These are phyloP conservation scores for Sphenostylis stenocarpa DNA, from an alignment of 306 rosid species.

Conservation along the genomic window DNA sequence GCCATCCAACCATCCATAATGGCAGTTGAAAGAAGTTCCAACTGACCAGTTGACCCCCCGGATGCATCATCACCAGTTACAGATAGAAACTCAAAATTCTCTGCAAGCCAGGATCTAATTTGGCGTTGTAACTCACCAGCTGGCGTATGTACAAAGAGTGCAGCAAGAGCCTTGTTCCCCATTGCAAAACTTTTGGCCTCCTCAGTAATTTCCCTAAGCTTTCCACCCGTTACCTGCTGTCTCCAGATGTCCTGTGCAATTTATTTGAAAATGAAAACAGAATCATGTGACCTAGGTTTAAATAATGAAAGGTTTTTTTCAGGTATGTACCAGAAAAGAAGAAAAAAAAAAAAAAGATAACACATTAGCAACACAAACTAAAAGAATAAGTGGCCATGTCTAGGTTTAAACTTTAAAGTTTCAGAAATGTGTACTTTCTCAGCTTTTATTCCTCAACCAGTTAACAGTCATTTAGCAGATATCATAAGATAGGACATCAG, in stretches of 20 bases:
- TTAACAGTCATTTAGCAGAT: conserved; percentile 20
- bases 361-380: background rate
- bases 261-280: conserved; percentile 28
- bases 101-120: conserved; percentile 95
- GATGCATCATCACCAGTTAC: conserved; percentile 70
- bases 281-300: conserved; percentile 15
- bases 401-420: background rate
- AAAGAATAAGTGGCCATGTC: background rate
- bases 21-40: conserved; percentile 99
- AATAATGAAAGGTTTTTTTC: background rate
- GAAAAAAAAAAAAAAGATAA: background rate
- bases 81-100: conserved; percentile 83
- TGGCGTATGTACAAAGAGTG: conserved; percentile 96
- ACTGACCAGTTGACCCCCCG: conserved; percentile 89
- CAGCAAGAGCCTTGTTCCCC: conserved; percentile 93
- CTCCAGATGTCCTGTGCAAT: conserved; percentile 74
- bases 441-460: conserved; percentile 8
- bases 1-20: conserved; percentile 99
- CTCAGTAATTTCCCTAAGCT: conserved; percentile 92
- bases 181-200: conserved; percentile 89
- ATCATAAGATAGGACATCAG: conserved; percentile 5
- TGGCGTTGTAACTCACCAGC: conserved; percentile 99
- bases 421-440: conserved; percentile 4
- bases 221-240: conserved; percentile 97
- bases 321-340: background rate